Evolutionary conservation across 2,329 filamentous ascomycete species (phyloP).

Genomic region (Trichothecium sympodiale): DNA sequence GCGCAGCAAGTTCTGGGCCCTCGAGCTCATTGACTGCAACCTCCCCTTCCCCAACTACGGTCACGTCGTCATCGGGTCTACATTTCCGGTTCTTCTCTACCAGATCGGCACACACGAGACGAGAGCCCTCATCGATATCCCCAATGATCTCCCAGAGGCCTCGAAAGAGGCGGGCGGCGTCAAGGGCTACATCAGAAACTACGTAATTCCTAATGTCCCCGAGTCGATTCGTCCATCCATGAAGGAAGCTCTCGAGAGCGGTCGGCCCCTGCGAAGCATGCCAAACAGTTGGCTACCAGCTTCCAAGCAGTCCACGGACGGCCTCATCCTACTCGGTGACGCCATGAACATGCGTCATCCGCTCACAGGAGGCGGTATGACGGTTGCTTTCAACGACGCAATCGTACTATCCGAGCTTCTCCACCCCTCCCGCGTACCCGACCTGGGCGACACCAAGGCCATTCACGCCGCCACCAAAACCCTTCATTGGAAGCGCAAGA

Average conservation of each 20-base stretch:
- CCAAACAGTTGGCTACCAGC: conserved; percentile 91
- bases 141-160: conserved; percentile 64
- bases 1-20: conserved; percentile 81
- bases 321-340: conserved; percentile 78
- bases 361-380: conserved; percentile 95
- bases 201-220: conserved; percentile 71
- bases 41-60: conserved; percentile 68
- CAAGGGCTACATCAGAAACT: conserved; percentile 69
- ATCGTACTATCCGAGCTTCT: conserved; percentile 67
- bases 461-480: conserved; percentile 58
- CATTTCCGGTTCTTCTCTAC: conserved; percentile 75
- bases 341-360: conserved; percentile 99
- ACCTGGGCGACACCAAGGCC: conserved; percentile 53
- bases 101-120: conserved; percentile 96
- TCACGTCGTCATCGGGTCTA: conserved; percentile 75
- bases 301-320: conserved; percentile 41
- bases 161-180: conserved; percentile 68
- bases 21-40: conserved; percentile 81
- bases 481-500: conserved; percentile 85
- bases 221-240: conserved; percentile 62
- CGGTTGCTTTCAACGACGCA: conserved; percentile 89
- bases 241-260: conserved; percentile 62
- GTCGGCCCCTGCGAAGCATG: conserved; percentile 72
- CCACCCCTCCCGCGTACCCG: conserved; percentile 54
- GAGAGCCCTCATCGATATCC: conserved; percentile 79